Conservation (phyloP, 805 yeast species). For the Wickerhamomyces alni region DNA sequence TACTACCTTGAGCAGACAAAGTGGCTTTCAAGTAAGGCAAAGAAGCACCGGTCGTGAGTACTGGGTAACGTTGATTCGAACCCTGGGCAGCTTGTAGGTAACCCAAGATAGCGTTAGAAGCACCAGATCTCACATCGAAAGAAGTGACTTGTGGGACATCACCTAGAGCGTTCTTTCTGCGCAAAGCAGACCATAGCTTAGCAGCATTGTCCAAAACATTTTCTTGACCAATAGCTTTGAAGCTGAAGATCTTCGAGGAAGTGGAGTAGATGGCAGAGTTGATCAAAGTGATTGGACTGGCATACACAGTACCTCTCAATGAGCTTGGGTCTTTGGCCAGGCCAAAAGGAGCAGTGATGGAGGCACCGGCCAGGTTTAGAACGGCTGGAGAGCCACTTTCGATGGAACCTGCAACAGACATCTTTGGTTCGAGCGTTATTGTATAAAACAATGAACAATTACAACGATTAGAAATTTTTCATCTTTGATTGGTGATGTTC, state of each 20-base stretch:
- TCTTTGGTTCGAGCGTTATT: not conserved
- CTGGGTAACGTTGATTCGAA: constrained; percentile 27
- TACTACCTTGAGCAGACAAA: constrained; percentile 28
- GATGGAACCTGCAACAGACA: constrained; percentile 19
- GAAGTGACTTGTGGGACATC: constrained; percentile 54
- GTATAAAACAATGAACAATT: not conserved
- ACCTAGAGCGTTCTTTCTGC: constrained; percentile 46
- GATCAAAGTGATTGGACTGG: constrained; percentile 50
- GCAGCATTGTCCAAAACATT: constrained; percentile 55
- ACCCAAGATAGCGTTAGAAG: constrained; percentile 74
- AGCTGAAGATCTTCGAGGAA: constrained; percentile 56
- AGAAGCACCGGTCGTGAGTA: constrained; percentile 63
- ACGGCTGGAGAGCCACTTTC: constrained; percentile 14
- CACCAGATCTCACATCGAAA: constrained; percentile 76
- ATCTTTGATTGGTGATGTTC: not conserved
- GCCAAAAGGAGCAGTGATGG: constrained; percentile 51
- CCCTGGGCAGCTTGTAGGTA: constrained; percentile 36
- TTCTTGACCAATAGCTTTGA: constrained; percentile 58
- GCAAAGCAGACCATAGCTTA: constrained; percentile 51
- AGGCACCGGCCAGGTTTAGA: constrained; percentile 31
- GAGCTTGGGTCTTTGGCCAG: constrained; percentile 49
- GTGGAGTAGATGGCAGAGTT: constrained; percentile 46
- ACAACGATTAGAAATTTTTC: not conserved
- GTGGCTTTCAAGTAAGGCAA: constrained; percentile 63
- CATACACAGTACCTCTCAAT: constrained; percentile 41